Percentiles rank a stretch among this genome's conserved stretches.
Conservation (phyloP, 345 rosid genomes). For the Erysimum cheiranthoides region DNA sequence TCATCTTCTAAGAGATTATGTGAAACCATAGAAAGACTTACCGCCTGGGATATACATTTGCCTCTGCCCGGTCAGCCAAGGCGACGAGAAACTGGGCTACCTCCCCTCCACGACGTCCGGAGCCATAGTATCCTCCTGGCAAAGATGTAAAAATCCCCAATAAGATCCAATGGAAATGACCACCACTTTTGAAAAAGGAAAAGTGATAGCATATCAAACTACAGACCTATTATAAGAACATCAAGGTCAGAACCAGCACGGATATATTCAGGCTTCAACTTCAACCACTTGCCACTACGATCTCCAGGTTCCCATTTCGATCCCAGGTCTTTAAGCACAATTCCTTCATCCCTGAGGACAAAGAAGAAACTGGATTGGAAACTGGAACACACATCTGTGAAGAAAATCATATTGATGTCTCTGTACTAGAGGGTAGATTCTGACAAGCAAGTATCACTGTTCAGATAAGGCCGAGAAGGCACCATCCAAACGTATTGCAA, state of each 20-base stretch:
- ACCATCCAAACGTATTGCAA: slow-evolving; percentile 1
- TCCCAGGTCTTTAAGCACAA: slow-evolving; percentile 82
- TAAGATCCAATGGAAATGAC: slow-evolving; percentile 23
- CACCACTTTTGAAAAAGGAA: slow-evolving; percentile 3
- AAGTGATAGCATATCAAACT: slow-evolving; percentile 22
- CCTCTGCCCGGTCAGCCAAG: slow-evolving; percentile 75
- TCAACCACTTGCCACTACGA: slow-evolving; percentile 97
- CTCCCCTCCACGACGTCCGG: slow-evolving; percentile 98
- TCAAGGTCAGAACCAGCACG: slow-evolving; percentile 92
- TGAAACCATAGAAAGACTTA: slow-evolving; percentile 38
- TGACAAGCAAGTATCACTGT: background rate
- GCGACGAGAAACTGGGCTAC: slow-evolving; percentile 95
- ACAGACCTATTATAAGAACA: slow-evolving; percentile 85
- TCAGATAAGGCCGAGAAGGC: slow-evolving; percentile 23
- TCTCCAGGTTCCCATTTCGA: slow-evolving; percentile 99
- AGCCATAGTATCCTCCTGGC: slow-evolving; percentile 95
- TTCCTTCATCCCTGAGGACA: slow-evolving; percentile 81
- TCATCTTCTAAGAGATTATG: background rate
- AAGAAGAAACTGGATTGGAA: slow-evolving; percentile 14
- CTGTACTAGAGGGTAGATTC: slow-evolving; percentile 9
- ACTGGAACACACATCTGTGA: background rate
- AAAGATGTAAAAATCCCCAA: slow-evolving; percentile 29
- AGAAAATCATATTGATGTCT: slow-evolving; percentile 4
- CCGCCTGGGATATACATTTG: slow-evolving; percentile 79
- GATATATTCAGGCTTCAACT: slow-evolving; percentile 90